Conservation (phyloP, 352 stramenopile species). For the Phytopythium vexans region DNA sequence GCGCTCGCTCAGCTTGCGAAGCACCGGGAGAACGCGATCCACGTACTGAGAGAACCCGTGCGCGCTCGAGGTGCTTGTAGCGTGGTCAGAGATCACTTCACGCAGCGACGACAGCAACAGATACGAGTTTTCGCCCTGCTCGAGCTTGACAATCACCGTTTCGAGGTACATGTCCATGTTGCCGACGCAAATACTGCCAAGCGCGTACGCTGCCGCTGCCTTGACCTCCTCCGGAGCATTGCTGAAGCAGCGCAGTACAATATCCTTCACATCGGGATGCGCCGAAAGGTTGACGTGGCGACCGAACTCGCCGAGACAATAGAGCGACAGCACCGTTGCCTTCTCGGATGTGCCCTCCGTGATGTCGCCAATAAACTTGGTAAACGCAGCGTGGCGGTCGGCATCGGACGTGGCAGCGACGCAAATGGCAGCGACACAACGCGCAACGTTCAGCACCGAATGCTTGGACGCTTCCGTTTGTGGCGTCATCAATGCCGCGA, state of each 20-base stretch:
- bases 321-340: conserved; percentile 82
- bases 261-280: conserved; percentile 84
- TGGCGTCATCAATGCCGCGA: conserved; percentile 72
- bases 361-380: conserved; percentile 72
- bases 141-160: conserved; percentile 92
- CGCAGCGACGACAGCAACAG: conserved; percentile 95
- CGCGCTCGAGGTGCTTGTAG: conserved; percentile 49
- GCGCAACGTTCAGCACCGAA: conserved; percentile 92
- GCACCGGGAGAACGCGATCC: conserved; percentile 90
- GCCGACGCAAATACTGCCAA: conserved; percentile 95
- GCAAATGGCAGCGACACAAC: conserved; percentile 89
- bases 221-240: conserved; percentile 92
- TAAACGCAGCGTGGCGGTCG: conserved; percentile 68
- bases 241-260: conserved; percentile 90
- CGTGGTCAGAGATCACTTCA: conserved; percentile 92
- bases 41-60: conserved; percentile 76
- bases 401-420: conserved; percentile 40
- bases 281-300: conserved; percentile 87
- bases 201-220: conserved; percentile 93
- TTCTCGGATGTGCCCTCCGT: conserved; percentile 61
- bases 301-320: conserved; percentile 95
- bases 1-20: conserved; percentile 90
- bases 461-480: conserved; percentile 81
- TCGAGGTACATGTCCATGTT: conserved; percentile 89
- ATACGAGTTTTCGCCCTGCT: conserved; percentile 93